phyloP scores from a whole-genome alignment of 176 grass and related monocot species.

The Thinopyrum elongatum region DNA sequence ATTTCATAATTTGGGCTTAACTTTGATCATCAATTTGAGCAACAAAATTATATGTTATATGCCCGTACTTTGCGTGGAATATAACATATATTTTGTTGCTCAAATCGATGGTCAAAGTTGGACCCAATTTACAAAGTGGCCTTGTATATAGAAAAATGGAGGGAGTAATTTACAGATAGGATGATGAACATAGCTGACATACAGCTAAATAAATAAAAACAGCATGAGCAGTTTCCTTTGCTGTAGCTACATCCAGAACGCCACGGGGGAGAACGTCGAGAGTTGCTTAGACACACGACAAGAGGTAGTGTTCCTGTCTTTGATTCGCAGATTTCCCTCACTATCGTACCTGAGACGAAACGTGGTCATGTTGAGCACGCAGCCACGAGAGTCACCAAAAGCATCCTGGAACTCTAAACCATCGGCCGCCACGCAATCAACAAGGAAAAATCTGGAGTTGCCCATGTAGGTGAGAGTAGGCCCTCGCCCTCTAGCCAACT shows the following conservation, averaged over 20 bases:
- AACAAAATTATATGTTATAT: background rate
- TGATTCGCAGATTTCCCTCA: background rate
- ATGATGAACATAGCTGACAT: background rate
- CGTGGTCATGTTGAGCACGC: background rate
- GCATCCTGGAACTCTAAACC: background rate
- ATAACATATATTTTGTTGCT: background rate
- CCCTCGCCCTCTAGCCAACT: background rate
- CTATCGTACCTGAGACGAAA: background rate
- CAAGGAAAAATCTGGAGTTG: background rate
- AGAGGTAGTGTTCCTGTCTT: background rate
- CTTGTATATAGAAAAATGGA: background rate
- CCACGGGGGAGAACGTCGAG: background rate
- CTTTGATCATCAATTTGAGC: background rate
- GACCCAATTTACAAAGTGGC: background rate
- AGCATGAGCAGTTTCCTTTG: background rate
- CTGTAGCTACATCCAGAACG: background rate
- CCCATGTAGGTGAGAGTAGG: background rate
- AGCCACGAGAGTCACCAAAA: background rate
- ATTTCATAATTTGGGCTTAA: background rate
- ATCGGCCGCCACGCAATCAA: background rate
- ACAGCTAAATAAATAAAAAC: background rate
- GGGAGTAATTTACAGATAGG: background rate
- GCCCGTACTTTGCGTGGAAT: background rate
- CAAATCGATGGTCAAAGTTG: background rate
- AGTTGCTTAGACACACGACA: background rate